These are phyloP conservation scores for Populus hybrid DNA, from an alignment of 441 rosid species.

Conservation along the genomic window DNA sequence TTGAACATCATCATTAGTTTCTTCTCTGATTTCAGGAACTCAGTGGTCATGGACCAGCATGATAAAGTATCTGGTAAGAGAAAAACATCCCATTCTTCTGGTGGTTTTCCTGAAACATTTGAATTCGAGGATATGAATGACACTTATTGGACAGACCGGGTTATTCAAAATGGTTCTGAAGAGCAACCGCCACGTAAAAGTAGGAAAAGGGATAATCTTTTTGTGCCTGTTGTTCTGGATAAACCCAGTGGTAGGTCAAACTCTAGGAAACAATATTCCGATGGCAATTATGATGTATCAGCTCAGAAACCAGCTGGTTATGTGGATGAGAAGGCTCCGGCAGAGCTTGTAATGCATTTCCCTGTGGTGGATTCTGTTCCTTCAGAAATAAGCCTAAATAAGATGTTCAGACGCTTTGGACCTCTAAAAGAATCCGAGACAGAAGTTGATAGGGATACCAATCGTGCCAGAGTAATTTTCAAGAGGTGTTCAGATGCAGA, in stretches of 20 bases:
- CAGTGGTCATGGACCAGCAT: slow-evolving; percentile 39
- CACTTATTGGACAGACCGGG: slow-evolving; percentile 93
- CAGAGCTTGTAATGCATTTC: slow-evolving; percentile 83
- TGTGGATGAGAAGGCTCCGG: slow-evolving; percentile 73
- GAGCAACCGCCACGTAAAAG: slow-evolving; percentile 55
- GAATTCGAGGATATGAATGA: slow-evolving; percentile 94
- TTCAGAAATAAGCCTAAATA: slow-evolving; percentile 67
- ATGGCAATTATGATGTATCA: slow-evolving; percentile 31
- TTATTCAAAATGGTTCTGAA: slow-evolving; percentile 81
- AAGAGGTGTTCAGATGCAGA: slow-evolving; percentile 77
- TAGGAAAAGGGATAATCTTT: slow-evolving; percentile 41
- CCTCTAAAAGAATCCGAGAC: slow-evolving; percentile 76
- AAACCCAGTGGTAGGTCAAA: slow-evolving; percentile 58
- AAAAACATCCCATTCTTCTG: slow-evolving; percentile 29
- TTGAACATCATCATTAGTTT: slow-evolving; percentile 46
- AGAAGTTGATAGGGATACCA: slow-evolving; percentile 66
- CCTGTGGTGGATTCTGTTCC: slow-evolving; percentile 70
- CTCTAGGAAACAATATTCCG: slow-evolving; percentile 58
- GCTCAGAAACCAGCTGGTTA: slow-evolving; percentile 47
- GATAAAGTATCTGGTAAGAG: slow-evolving; percentile 47
- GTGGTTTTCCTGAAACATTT: slow-evolving; percentile 60
- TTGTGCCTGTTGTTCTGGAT: slow-evolving; percentile 46
- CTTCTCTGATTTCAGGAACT: slow-evolving; percentile 80
- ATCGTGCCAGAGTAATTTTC: slow-evolving; percentile 87
- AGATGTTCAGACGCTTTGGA: slow-evolving; percentile 87